These are phyloP conservation scores for Ammopiptanthus mongolicus DNA, from an alignment of 306 rosid genomes.

Conservation along the genomic window DNA sequence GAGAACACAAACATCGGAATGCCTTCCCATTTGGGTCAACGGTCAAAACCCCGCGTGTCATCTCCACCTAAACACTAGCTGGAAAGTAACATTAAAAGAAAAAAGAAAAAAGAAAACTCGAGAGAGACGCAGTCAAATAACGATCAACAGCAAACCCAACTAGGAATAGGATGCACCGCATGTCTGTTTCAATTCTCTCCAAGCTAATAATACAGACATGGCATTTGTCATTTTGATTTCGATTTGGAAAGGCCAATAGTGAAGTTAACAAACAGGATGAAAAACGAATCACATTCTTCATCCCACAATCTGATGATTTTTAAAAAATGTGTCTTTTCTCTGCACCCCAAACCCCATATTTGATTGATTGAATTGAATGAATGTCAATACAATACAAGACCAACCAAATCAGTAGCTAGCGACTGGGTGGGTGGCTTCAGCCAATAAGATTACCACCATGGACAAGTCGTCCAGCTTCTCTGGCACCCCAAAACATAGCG, in stretches of 20 bases:
- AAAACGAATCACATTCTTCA: neutral
- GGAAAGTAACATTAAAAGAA: neutral
- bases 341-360: neutral
- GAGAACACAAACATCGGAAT: neutral
- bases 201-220: neutral
- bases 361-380: neutral
- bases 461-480: conserved; percentile 14
- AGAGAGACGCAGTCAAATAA: neutral
- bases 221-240: neutral
- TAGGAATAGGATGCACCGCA: neutral
- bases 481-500: neutral
- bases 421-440: no score
- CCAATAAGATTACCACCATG: no score
- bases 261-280: neutral
- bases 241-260: neutral
- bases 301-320: neutral
- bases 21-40: neutral
- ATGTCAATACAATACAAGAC: no score
- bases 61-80: conserved; percentile 1
- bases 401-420: no score
- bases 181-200: neutral
- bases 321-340: neutral
- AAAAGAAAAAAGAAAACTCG: neutral
- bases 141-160: neutral
- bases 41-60: neutral